Evolutionary conservation across 805 yeast species (phyloP).

Genomic region (Yamadazyma kitorensis): DNA sequence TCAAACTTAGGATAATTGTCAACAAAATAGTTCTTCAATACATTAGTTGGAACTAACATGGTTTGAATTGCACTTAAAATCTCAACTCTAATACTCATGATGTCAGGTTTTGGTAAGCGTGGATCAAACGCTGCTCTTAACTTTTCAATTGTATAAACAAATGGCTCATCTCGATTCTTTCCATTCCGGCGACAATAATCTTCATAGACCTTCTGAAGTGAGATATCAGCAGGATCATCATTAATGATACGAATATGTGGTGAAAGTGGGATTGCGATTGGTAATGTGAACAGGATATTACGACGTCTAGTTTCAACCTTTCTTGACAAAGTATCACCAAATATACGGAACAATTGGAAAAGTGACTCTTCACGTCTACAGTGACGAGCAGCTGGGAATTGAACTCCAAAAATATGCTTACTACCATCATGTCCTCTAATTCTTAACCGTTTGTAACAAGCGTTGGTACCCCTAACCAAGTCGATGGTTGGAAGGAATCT

Average conservation of each 20-base stretch:
- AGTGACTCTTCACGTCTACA: constrained; percentile 95
- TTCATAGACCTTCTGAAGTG: constrained; percentile 84
- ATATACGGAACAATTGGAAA: constrained; percentile 84
- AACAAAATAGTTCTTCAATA: constrained; percentile 75
- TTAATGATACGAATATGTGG: constrained; percentile 90
- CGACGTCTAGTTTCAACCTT: constrained; percentile 89
- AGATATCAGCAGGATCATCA: constrained; percentile 73
- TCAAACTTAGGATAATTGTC: constrained; percentile 72
- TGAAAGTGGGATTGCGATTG: constrained; percentile 88
- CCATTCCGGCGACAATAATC: constrained; percentile 72
- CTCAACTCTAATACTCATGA: constrained; percentile 84
- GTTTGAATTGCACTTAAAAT: constrained; percentile 89
- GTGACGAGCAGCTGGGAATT: constrained; percentile 96
- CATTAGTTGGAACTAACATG: constrained; percentile 77
- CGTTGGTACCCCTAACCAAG: constrained; percentile 82
- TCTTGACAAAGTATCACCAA: constrained; percentile 75
- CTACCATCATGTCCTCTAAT: constrained; percentile 94
- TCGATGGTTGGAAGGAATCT: constrained; percentile 88
- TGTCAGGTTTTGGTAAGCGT: constrained; percentile 88
- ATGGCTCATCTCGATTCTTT: constrained; percentile 83
- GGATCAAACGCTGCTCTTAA: constrained; percentile 92
- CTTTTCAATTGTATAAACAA: constrained; percentile 80
- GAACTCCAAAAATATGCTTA: constrained; percentile 89
- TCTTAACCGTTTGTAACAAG: constrained; percentile 83
- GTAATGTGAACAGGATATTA: constrained; percentile 78